Percentiles rank a stretch among this genome's conserved stretches.
Conservation (phyloP, 192 early-diverging fungal species). For the Entomortierella lignicola region DNA sequence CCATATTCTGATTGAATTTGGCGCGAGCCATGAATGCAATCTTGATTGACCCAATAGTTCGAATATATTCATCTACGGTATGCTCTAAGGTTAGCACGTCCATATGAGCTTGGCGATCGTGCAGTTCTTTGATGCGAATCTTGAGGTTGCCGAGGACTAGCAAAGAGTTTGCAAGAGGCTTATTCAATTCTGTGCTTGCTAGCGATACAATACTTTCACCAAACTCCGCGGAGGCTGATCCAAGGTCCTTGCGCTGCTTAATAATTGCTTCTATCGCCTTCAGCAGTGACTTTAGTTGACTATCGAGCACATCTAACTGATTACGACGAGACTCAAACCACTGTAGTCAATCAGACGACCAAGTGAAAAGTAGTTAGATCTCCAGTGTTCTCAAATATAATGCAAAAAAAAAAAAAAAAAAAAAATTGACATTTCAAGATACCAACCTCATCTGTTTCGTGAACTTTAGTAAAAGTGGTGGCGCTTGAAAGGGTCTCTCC, state of each 20-base stretch:
- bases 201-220: slow-evolving; percentile 83
- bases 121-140: slow-evolving; percentile 80
- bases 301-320: slow-evolving; percentile 81
- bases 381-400: not conserved
- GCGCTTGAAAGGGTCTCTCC: slow-evolving; percentile 76
- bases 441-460: slow-evolving; percentile 73
- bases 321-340: slow-evolving; percentile 81
- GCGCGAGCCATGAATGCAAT: slow-evolving; percentile 81
- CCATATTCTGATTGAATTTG: slow-evolving; percentile 75
- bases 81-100: slow-evolving; percentile 81
- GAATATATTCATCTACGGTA: slow-evolving; percentile 90
- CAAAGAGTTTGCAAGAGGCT: slow-evolving; percentile 73
- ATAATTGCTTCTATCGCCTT: slow-evolving; percentile 84
- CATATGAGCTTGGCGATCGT: slow-evolving; percentile 80
- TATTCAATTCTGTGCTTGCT: slow-evolving; percentile 76
- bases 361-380: not conserved
- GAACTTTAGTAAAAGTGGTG: slow-evolving; percentile 73
- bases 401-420: too few relatives aligned
- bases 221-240: slow-evolving; percentile 78
- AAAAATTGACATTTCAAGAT: not conserved
- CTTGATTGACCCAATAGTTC: slow-evolving; percentile 87
- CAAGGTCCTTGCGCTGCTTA: slow-evolving; percentile 80
- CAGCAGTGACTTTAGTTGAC: slow-evolving; percentile 79
- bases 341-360: slow-evolving; percentile 12
- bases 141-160: slow-evolving; percentile 83